Evolutionary conservation across 768 basidiomycete species (phyloP).

Genomic region (Cystoderma amianthinum): DNA sequence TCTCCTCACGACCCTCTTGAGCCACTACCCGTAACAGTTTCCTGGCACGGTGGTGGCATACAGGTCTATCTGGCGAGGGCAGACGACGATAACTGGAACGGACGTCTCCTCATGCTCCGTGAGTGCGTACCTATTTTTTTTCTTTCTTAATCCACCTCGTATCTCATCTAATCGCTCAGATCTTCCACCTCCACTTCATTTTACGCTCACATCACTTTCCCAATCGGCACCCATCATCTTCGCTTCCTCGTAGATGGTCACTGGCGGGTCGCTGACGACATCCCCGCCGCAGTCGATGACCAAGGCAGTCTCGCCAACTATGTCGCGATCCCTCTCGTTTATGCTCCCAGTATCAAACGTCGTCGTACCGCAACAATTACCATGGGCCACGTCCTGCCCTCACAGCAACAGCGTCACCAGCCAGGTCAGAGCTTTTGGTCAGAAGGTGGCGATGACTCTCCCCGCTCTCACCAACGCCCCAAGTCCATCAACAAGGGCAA

Average conservation of each 20-base stretch:
- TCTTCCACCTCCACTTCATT: slow-evolving; percentile 23
- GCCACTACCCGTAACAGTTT: slow-evolving; percentile 42
- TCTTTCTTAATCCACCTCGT: slow-evolving; percentile 6
- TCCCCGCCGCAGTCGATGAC: slow-evolving; percentile 86
- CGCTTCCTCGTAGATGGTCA: slow-evolving; percentile 93
- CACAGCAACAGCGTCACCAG: slow-evolving; percentile 18
- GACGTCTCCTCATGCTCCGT: slow-evolving; percentile 54
- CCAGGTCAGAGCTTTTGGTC: slow-evolving; percentile 37
- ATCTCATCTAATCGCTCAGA: slow-evolving; percentile 10
- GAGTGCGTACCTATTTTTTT: slow-evolving; percentile 36
- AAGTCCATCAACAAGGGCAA: neutral
- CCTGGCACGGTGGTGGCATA: slow-evolving; percentile 61
- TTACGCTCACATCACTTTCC: slow-evolving; percentile 41
- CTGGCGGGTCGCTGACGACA: slow-evolving; percentile 72
- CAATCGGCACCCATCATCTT: slow-evolving; percentile 89
- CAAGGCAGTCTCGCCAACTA: slow-evolving; percentile 94
- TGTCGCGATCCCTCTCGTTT: slow-evolving; percentile 52
- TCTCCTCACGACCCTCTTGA: slow-evolving; percentile 14
- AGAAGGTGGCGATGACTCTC: slow-evolving; percentile 23
- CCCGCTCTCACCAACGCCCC: slow-evolving; percentile 8
- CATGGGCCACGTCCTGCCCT: slow-evolving; percentile 12
- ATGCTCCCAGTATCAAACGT: neutral
- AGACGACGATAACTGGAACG: slow-evolving; percentile 73
- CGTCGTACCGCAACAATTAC: slow-evolving; percentile 12
- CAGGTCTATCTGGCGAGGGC: slow-evolving; percentile 64